Conservation (phyloP, 441 rosid genomes). For the Rhodomyrtus psidioides region DNA sequence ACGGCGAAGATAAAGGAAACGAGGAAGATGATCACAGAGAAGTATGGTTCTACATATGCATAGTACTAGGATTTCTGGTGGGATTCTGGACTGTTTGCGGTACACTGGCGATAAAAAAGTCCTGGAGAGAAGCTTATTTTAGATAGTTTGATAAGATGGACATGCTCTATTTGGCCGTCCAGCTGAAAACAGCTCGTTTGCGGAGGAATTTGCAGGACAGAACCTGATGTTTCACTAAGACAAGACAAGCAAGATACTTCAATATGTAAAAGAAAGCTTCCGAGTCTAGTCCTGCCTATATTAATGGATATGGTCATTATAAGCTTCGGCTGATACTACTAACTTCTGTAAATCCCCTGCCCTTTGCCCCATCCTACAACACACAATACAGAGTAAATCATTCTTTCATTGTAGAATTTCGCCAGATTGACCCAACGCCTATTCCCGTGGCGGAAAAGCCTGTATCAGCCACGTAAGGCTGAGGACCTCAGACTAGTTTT, state of each 20-base stretch:
- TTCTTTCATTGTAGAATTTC: background rate
- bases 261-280: background rate
- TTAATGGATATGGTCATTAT: background rate
- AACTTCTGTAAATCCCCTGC: background rate
- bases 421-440: background rate
- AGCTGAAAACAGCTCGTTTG: background rate
- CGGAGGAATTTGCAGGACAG: background rate
- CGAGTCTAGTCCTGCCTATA: background rate
- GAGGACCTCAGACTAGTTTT: background rate
- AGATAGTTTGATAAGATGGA: background rate
- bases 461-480: background rate
- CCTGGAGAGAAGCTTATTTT: slow-evolving; percentile 6
- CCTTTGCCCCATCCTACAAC: background rate
- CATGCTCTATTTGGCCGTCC: background rate
- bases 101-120: background rate
- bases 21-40: background rate
- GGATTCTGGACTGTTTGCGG: background rate
- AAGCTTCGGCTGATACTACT: background rate
- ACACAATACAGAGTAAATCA: background rate
- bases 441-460: background rate
- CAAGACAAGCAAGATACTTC: background rate
- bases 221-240: background rate
- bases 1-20: background rate
- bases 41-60: background rate
- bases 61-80: background rate